Evolutionary conservation across 345 rosid species (phyloP).

Genomic region (rapeseed (Brassica napus)): DNA sequence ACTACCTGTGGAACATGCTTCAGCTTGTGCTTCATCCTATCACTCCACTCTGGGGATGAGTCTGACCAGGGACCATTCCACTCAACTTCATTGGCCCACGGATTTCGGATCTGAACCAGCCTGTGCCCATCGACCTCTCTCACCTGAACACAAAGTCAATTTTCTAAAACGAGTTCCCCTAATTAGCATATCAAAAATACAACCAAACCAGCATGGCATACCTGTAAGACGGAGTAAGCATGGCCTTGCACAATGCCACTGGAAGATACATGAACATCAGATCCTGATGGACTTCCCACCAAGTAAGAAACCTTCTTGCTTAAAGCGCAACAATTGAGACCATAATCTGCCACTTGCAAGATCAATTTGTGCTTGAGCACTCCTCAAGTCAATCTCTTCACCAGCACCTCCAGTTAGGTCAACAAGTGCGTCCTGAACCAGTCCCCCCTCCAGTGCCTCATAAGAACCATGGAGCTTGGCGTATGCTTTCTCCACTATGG

Average conservation of each 20-base stretch:
- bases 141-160: slow-evolving; percentile 53
- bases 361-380: slow-evolving; percentile 98
- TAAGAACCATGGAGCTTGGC: slow-evolving; percentile 99
- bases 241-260: slow-evolving; percentile 99
- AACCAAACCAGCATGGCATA: slow-evolving; percentile 31
- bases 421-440: slow-evolving; percentile 99
- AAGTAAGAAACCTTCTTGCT: slow-evolving; percentile 97
- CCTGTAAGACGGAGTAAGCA: slow-evolving; percentile 97
- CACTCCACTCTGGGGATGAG: slow-evolving; percentile 93
- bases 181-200: slow-evolving; percentile 1
- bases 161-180: slow-evolving; percentile 3
- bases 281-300: slow-evolving; percentile 99
- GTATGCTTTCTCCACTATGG: slow-evolving; percentile 94
- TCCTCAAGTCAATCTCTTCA: slow-evolving; percentile 99
- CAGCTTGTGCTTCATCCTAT: slow-evolving; percentile 96
- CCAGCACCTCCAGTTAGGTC: slow-evolving; percentile 99
- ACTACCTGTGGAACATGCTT: slow-evolving; percentile 87
- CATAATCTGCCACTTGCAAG: slow-evolving; percentile 99
- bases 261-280: slow-evolving; percentile 97
- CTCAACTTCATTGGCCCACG: slow-evolving; percentile 99
- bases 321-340: slow-evolving; percentile 96
- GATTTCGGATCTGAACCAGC: slow-evolving; percentile 97
- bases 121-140: slow-evolving; percentile 98
- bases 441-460: slow-evolving; percentile 99
- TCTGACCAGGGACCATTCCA: slow-evolving; percentile 99